Percentiles rank a stretch among this genome's conserved stretches.
Evolutionary conservation across 176 grass and related monocot genomes (phyloP).

Genomic region (Musa itinerans): DNA sequence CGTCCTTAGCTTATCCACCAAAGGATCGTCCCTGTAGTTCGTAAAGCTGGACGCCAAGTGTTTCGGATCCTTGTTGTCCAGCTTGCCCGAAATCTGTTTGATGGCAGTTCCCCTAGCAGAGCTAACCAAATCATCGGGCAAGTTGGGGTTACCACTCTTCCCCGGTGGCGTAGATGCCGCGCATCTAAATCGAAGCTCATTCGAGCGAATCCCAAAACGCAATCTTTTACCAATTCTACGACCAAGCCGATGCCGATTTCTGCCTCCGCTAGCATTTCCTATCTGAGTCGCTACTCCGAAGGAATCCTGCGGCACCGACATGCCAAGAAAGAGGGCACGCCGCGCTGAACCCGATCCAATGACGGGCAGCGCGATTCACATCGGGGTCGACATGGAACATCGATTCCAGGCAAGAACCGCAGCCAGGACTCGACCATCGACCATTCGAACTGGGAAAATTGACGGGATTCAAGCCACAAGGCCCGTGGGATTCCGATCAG

Average conservation of each 20-base stretch:
- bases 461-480: too few relatives aligned
- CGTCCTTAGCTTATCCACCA: constrained; percentile 78
- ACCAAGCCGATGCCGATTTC: too few relatives aligned
- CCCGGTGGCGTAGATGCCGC: neutral
- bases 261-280: neutral
- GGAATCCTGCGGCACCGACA: constrained; percentile 8
- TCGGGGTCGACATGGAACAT: neutral
- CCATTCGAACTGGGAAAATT: too few relatives aligned
- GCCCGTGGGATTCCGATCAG: too few relatives aligned
- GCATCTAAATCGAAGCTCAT: neutral
- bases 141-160: constrained; percentile 9
- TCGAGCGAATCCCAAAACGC: neutral
- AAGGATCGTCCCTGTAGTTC: constrained; percentile 59
- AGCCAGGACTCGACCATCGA: too few relatives aligned
- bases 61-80: constrained; percentile 15
- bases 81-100: constrained; percentile 23
- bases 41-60: constrained; percentile 33
- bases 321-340: neutral
- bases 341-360: neutral
- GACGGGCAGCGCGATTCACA: constrained; percentile 7
- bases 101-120: constrained; percentile 15
- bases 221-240: neutral
- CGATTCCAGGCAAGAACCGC: too few relatives aligned
- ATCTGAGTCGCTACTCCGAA: neutral
- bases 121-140: neutral